These are phyloP conservation scores for Ramaria rubella DNA, from an alignment of 768 basidiomycete genomes.

Conservation along the genomic window DNA sequence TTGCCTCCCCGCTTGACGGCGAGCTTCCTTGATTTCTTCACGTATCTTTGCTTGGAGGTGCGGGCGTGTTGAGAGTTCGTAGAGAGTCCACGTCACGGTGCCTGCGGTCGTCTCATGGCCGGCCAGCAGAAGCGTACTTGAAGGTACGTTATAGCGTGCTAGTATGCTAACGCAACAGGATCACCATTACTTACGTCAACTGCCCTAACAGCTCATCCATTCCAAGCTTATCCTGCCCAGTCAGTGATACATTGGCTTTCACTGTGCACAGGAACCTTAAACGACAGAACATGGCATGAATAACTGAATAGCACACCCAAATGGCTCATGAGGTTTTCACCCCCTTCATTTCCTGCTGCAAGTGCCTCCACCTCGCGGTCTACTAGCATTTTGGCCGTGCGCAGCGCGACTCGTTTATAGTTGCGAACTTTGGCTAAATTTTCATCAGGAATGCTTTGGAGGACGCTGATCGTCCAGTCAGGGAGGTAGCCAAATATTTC, in stretches of 20 bases:
- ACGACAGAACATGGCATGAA: neutral
- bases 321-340: conserved; percentile 4
- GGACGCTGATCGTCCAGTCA: neutral
- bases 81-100: conserved; percentile 1
- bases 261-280: neutral
- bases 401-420: neutral
- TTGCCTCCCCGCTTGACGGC: conserved; percentile 15
- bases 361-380: neutral
- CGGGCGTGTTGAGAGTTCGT: too few species aligned
- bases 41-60: neutral
- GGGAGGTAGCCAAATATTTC: neutral
- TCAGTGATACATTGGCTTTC: conserved; percentile 3
- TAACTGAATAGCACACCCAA: neutral
- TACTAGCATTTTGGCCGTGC: neutral
- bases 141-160: too few species aligned
- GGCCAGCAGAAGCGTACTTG: neutral
- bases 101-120: neutral
- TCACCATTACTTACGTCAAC: too few species aligned
- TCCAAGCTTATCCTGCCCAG: neutral
- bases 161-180: too few species aligned
- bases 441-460: neutral
- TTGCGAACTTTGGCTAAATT: neutral
- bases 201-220: neutral
- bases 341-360: too few species aligned
- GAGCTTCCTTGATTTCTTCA: neutral